phyloP scores from a whole-genome alignment of 768 basidiomycete genomes.

The Coprinopsis cinerea region DNA sequence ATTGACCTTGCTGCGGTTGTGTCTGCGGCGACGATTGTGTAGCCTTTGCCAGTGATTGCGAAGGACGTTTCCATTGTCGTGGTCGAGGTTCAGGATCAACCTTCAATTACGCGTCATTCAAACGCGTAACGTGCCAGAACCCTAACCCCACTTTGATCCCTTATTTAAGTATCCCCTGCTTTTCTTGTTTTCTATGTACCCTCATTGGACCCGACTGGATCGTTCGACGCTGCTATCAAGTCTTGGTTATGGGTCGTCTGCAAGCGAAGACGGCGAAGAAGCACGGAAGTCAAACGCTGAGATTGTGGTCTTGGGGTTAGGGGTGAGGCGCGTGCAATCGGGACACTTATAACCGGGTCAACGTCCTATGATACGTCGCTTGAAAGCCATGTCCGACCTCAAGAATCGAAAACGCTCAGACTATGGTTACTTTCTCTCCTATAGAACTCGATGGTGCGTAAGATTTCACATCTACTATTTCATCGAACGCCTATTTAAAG shows the following conservation, averaged over 20 bases:
- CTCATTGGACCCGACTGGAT: too few relatives aligned
- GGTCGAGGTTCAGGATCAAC: conserved; percentile 6
- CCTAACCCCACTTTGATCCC: conserved; percentile 10
- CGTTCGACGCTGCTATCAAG: too few relatives aligned
- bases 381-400: conserved; percentile 19
- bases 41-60: conserved; percentile 88
- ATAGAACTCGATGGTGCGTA: conserved; percentile 66
- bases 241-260: too few relatives aligned
- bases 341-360: neutral
- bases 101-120: conserved; percentile 9
- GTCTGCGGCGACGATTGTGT: conserved; percentile 89
- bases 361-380: neutral
- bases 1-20: conserved; percentile 86
- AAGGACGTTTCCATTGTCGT: conserved; percentile 82
- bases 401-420: conserved; percentile 42
- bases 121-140: conserved; percentile 8
- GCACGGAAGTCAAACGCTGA: too few relatives aligned
- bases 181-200: too few relatives aligned
- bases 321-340: too few relatives aligned
- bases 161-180: neutral
- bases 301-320: too few relatives aligned
- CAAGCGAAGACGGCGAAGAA: too few relatives aligned
- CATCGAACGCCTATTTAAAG: neutral
- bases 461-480: neutral
- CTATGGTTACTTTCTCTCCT: conserved; percentile 54